Percentiles rank a stretch among this genome's conserved stretches.
Conservation (phyloP, 2,329 filamentous ascomycete species). For the Diaporthe longicolla region DNA sequence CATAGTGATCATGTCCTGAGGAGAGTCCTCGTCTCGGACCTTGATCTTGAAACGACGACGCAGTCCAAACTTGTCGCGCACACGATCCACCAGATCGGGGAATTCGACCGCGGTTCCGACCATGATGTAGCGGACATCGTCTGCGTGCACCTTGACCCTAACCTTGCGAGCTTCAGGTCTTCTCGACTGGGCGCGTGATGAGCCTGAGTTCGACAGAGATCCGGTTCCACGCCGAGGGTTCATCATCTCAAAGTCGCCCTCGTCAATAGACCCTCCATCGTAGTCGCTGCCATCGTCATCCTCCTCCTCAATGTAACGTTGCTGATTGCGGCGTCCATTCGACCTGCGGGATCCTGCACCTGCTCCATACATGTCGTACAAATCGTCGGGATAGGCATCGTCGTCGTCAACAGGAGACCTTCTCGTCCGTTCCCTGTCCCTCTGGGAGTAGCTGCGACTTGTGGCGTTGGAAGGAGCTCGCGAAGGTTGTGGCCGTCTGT, state of each 20-base stretch:
- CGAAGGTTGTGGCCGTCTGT: constrained; percentile 53
- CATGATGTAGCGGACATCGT: constrained; percentile 95
- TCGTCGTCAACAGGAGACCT: constrained; percentile 66
- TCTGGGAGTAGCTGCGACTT: constrained; percentile 59
- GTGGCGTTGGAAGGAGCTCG: constrained; percentile 64
- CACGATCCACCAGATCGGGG: constrained; percentile 81
- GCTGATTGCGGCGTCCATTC: constrained; percentile 61
- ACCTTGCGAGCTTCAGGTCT: constrained; percentile 81
- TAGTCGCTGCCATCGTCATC: constrained; percentile 82
- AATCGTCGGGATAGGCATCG: constrained; percentile 76
- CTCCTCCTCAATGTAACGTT: constrained; percentile 83
- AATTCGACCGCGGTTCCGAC: constrained; percentile 81
- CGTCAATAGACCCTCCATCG: constrained; percentile 78
- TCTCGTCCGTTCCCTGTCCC: constrained; percentile 55
- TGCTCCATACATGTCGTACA: constrained; percentile 74
- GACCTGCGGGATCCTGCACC: constrained; percentile 50
- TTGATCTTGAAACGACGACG: constrained; percentile 88
- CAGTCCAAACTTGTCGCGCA: constrained; percentile 89
- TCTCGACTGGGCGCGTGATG: constrained; percentile 68
- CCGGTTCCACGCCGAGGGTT: constrained; percentile 61
- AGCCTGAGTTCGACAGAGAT: constrained; percentile 60
- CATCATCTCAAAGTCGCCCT: constrained; percentile 86
- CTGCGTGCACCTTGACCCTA: constrained; percentile 91
- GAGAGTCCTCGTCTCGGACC: constrained; percentile 83
- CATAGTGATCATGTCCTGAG: constrained; percentile 95